These are phyloP conservation scores for Choanephora cucurbitarum DNA, from an alignment of 371 early-diverging fungal genomes.

Conservation along the genomic window DNA sequence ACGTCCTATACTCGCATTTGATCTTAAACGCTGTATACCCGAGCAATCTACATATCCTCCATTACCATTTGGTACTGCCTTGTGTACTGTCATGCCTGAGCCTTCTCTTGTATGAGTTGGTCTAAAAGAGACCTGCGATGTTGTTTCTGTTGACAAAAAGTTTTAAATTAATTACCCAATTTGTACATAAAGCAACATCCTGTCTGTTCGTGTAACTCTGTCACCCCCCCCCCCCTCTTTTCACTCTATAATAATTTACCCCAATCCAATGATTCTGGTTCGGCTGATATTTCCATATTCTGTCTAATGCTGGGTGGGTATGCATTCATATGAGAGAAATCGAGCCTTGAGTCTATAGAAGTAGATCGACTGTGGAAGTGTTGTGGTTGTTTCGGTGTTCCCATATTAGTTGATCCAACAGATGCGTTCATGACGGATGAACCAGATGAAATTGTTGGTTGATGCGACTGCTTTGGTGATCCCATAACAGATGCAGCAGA, in stretches of 20 bases:
- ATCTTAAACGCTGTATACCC: constrained; percentile 2
- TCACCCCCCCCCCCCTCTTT: not conserved
- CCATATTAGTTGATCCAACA: no score
- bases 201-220: not conserved
- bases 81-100: constrained; percentile 13
- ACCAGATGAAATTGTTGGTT: not conserved
- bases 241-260: not conserved
- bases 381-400: no score
- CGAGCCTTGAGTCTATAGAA: constrained; percentile 1
- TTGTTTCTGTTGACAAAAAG: not conserved
- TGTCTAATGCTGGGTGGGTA: not conserved
- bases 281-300: not conserved
- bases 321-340: not conserved
- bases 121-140: constrained; percentile 1
- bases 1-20: constrained; percentile 25
- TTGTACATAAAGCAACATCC: no score
- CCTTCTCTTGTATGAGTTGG: constrained; percentile 12
- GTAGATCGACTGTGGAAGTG: constrained; percentile 4
- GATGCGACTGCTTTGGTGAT: not conserved
- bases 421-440: not conserved
- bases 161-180: not conserved
- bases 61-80: not conserved
- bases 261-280: constrained; percentile 6
- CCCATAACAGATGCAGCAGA: constrained; percentile 3
- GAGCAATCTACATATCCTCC: not conserved